Conservation (phyloP, 805 yeast species). For the Lachancea cidri region DNA sequence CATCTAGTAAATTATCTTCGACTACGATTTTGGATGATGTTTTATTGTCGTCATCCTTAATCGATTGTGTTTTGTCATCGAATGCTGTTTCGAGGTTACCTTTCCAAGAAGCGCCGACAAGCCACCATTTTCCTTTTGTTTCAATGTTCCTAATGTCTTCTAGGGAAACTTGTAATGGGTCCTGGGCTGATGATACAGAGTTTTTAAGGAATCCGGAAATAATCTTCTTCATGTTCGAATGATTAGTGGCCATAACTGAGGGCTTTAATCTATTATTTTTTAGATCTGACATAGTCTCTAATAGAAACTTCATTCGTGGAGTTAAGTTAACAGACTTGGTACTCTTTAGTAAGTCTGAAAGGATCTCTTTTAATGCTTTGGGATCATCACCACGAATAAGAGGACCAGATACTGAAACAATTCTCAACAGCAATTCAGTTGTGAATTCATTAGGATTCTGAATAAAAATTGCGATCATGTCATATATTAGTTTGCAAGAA, state of each 20-base stretch:
- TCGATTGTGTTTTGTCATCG: slow-evolving; percentile 14
- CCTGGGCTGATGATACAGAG: slow-evolving; percentile 34
- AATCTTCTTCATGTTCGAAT: slow-evolving; percentile 42
- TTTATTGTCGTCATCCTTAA: slow-evolving; percentile 12
- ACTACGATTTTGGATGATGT: slow-evolving; percentile 32
- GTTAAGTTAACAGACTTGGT: slow-evolving; percentile 40
- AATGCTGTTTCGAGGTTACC: slow-evolving; percentile 44
- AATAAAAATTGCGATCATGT: slow-evolving; percentile 53
- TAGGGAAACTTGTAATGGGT: slow-evolving; percentile 78
- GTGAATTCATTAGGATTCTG: slow-evolving; percentile 58
- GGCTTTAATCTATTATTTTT: slow-evolving; percentile 76
- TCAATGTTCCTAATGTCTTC: slow-evolving; percentile 76
- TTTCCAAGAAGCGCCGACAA: slow-evolving; percentile 97
- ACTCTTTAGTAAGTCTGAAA: slow-evolving; percentile 32
- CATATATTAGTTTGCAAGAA: slow-evolving; percentile 71
- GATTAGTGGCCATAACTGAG: slow-evolving; percentile 28
- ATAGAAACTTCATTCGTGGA: slow-evolving; percentile 72
- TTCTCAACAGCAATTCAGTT: slow-evolving; percentile 70
- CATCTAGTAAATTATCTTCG: slow-evolving; percentile 58
- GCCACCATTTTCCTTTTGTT: slow-evolving; percentile 96
- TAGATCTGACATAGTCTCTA: slow-evolving; percentile 80
- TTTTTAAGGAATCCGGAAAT: slow-evolving; percentile 45
- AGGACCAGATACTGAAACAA: slow-evolving; percentile 72
- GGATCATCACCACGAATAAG: slow-evolving; percentile 92
- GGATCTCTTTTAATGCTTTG: slow-evolving; percentile 72